Percentiles rank a stretch among this genome's conserved stretches.
These are phyloP conservation scores for Vitellaria paradoxa DNA, from an alignment of 179 eudicot species.

Conservation along the genomic window DNA sequence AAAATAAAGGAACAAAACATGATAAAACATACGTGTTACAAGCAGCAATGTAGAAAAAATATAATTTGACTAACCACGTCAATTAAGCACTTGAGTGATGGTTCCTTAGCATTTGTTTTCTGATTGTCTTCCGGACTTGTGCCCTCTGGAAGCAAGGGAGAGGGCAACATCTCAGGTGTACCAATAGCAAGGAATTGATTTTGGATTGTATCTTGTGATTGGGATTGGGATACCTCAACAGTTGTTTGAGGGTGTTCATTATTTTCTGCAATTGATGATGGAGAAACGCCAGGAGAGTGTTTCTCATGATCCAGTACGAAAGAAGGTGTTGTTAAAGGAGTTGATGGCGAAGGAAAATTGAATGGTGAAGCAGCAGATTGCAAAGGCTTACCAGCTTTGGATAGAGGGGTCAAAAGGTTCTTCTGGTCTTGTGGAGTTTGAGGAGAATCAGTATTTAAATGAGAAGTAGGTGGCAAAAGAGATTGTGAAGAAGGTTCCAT, in stretches of 20 bases:
- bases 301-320: background rate
- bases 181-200: background rate
- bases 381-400: background rate
- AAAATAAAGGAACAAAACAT: background rate
- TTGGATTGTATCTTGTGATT: background rate
- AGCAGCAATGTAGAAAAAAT: background rate
- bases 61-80: constrained; percentile 20
- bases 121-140: background rate
- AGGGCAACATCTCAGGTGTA: background rate
- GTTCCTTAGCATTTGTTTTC: background rate
- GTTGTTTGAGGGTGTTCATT: background rate
- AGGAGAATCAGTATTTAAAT: background rate
- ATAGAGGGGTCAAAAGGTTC: background rate
- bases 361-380: constrained; percentile 3
- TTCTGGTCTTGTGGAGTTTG: background rate
- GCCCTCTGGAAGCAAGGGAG: background rate
- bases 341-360: background rate
- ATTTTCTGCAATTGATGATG: background rate
- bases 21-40: background rate
- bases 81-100: constrained; percentile 17
- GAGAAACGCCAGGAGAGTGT: background rate
- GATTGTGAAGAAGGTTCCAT: background rate
- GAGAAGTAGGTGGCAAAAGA: background rate
- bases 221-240: background rate
- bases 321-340: constrained; percentile 1